Conservation (phyloP, 805 yeast genomes). For the Sugiyamaella boreocaroliniensis region DNA sequence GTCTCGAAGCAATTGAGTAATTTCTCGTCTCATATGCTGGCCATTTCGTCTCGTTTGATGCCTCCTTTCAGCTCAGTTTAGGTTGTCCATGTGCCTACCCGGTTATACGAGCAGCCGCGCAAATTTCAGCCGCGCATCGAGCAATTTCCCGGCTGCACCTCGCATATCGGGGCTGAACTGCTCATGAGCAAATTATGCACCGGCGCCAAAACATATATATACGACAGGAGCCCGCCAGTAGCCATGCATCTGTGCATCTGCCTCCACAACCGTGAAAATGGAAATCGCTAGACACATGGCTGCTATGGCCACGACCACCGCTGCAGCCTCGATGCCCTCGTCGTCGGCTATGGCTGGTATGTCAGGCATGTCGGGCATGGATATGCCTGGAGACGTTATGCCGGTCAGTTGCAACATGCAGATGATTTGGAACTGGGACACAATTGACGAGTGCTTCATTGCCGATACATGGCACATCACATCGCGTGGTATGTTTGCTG, state of each 20-base stretch:
- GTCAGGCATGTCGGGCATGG: slow-evolving; percentile 10
- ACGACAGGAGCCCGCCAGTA: neutral
- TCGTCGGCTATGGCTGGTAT: slow-evolving; percentile 10
- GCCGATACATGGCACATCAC: slow-evolving; percentile 57
- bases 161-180: neutral
- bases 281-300: neutral
- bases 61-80: no score
- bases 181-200: slow-evolving; percentile 2
- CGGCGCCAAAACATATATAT: neutral
- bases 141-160: neutral
- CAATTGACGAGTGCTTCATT: slow-evolving; percentile 59
- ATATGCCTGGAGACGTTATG: slow-evolving; percentile 17
- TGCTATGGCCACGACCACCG: slow-evolving; percentile 12
- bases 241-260: neutral
- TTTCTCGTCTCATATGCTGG: no score
- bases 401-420: slow-evolving; percentile 29
- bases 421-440: slow-evolving; percentile 73
- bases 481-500: slow-evolving; percentile 57
- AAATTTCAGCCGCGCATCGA: neutral
- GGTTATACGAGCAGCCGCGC: no score
- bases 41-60: no score
- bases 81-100: no score
- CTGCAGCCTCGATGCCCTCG: slow-evolving; percentile 6
- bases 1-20: no score
- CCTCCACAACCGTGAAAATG: neutral